Evolutionary conservation across 176 grass and related monocot genomes (phyloP).

Genomic region (Carex pumila): DNA sequence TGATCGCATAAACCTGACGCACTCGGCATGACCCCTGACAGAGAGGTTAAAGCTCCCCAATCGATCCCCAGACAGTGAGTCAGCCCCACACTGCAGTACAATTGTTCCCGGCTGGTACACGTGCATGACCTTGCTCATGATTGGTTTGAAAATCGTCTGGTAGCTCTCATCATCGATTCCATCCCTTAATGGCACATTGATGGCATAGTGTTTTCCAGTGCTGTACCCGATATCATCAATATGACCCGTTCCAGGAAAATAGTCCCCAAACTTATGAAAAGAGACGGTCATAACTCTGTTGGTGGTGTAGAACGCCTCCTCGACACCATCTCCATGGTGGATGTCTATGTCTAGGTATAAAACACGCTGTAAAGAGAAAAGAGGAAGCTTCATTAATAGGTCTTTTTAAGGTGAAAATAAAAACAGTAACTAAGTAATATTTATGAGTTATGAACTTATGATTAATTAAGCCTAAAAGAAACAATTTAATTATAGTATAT

Average conservation of each 20-base stretch:
- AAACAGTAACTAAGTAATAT: neutral
- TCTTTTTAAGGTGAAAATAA: neutral
- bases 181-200: constrained; percentile 82
- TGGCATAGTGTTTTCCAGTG: constrained; percentile 76
- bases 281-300: constrained; percentile 89
- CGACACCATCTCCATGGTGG: constrained; percentile 93
- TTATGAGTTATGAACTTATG: neutral
- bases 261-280: constrained; percentile 96
- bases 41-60: constrained; percentile 95
- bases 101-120: constrained; percentile 72
- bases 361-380: constrained; percentile 48
- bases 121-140: constrained; percentile 90
- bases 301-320: constrained; percentile 94
- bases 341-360: constrained; percentile 94
- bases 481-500: neutral
- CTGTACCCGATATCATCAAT: constrained; percentile 51
- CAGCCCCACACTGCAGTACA: constrained; percentile 84
- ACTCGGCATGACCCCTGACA: constrained; percentile 78
- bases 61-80: constrained; percentile 84
- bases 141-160: constrained; percentile 85
- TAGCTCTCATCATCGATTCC: constrained; percentile 95
- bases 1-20: constrained; percentile 86
- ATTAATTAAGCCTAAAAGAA: neutral
- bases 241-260: constrained; percentile 82
- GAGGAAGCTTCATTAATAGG: neutral